Evolutionary conservation across 768 basidiomycete genomes (phyloP).

Genomic region (Kwoniella pini): DNA sequence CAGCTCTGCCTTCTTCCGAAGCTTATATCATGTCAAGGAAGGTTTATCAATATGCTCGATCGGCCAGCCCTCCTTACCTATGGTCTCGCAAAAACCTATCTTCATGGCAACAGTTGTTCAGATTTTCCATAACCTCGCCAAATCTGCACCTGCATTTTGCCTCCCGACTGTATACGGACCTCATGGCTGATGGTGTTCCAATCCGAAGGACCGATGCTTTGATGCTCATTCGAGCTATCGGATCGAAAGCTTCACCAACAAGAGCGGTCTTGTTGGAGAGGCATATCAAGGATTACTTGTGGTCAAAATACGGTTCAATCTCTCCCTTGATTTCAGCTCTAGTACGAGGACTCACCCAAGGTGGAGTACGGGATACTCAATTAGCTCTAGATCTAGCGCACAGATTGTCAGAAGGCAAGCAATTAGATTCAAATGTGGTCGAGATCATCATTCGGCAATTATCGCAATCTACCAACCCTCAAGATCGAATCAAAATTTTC

Average conservation of each 20-base stretch:
- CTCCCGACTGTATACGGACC: conserved; percentile 40
- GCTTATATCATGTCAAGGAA: conserved; percentile 26
- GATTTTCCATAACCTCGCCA: conserved; percentile 13
- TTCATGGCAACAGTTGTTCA: conserved; percentile 25
- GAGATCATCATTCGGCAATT: conserved; percentile 8
- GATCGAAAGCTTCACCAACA: conserved; percentile 13
- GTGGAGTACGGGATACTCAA: conserved; percentile 17
- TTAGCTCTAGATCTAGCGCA: conserved; percentile 16
- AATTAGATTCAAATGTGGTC: not conserved
- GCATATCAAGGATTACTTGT: conserved; percentile 40
- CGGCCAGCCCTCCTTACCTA: conserved; percentile 11
- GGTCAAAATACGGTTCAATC: conserved; percentile 3
- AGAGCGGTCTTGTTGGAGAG: conserved; percentile 37
- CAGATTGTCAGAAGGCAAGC: conserved; percentile 8
- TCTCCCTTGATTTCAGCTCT: conserved; percentile 21
- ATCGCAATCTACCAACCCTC: conserved; percentile 1
- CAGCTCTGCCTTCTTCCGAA: conserved; percentile 11
- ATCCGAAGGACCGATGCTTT: conserved; percentile 21
- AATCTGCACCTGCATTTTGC: conserved; percentile 37
- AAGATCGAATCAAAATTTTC: conserved; percentile 16
- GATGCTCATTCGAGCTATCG: conserved; percentile 29
- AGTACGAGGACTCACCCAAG: conserved; percentile 19
- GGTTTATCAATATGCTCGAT: conserved; percentile 25
- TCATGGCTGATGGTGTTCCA: conserved; percentile 23
- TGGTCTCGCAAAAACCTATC: conserved; percentile 21